A percentile compares a stretch with the other conserved stretches of the same genome.
Evolutionary conservation across 2,329 filamentous ascomycete genomes (phyloP).

Genomic region (Diaporthe nobilis): DNA sequence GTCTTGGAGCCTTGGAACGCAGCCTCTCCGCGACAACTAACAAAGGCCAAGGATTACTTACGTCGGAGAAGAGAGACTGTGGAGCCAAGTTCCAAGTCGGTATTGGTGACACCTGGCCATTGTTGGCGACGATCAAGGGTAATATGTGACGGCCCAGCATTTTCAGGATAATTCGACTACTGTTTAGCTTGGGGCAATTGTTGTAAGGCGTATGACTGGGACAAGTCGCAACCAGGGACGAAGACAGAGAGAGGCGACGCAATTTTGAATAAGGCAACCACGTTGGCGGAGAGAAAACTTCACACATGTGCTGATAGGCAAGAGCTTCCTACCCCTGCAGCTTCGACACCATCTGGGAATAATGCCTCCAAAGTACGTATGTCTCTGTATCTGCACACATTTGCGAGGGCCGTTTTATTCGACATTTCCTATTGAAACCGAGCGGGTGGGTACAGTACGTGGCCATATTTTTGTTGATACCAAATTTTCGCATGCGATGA

Average conservation of each 20-base stretch:
- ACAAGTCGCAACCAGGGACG: not conserved
- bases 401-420: not conserved
- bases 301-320: not conserved
- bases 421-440: not conserved
- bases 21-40: too few relatives aligned
- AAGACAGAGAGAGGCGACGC: not conserved
- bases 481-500: not conserved
- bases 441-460: not conserved
- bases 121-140: constrained; percentile 1
- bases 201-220: too few relatives aligned
- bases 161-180: not conserved
- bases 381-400: not conserved
- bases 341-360: too few relatives aligned
- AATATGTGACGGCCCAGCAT: not conserved
- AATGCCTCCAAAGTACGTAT: not conserved
- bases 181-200: too few relatives aligned
- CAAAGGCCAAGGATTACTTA: not conserved
- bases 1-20: not conserved
- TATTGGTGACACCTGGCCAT: constrained; percentile 16
- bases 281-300: not conserved
- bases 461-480: not conserved
- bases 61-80: constrained; percentile 16
- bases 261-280: too few relatives aligned
- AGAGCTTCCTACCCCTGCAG: not conserved
- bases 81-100: constrained; percentile 16